phyloP scores from a whole-genome alignment of 495 filamentous ascomycete species.

The Penicillium ochrochloron region DNA sequence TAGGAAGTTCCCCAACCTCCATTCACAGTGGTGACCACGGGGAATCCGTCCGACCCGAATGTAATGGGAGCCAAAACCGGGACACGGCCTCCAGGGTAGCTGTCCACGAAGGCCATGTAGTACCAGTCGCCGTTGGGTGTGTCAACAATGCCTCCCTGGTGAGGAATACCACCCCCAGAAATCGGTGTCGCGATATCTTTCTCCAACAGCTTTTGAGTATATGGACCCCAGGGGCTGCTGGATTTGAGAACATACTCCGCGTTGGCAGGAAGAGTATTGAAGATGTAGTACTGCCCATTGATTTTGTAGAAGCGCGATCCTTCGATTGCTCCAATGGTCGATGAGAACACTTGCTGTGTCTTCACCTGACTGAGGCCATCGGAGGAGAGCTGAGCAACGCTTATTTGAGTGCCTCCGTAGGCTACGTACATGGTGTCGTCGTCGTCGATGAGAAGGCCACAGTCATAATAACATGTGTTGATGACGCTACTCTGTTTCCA shows the following conservation, averaged over 20 bases:
- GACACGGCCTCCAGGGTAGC: slow-evolving; percentile 59
- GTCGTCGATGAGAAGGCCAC: slow-evolving; percentile 57
- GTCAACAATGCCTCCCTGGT: slow-evolving; percentile 62
- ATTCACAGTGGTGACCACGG: slow-evolving; percentile 38
- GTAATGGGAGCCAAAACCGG: slow-evolving; percentile 60
- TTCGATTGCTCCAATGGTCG: slow-evolving; percentile 49
- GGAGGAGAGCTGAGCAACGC: slow-evolving; percentile 52
- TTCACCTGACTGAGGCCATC: slow-evolving; percentile 51
- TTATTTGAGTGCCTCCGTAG: slow-evolving; percentile 55
- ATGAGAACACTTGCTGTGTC: slow-evolving; percentile 47
- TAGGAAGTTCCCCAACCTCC: slow-evolving; percentile 53
- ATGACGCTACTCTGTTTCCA: slow-evolving; percentile 44
- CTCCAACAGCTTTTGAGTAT: slow-evolving; percentile 41
- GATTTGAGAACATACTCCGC: slow-evolving; percentile 54
- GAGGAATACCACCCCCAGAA: slow-evolving; percentile 46
- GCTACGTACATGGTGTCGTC: slow-evolving; percentile 62
- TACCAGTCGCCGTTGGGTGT: slow-evolving; percentile 59
- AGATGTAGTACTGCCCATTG: slow-evolving; percentile 59
- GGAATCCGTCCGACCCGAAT: slow-evolving; percentile 57
- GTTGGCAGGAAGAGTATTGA: slow-evolving; percentile 49
- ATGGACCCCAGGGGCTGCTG: slow-evolving; percentile 52
- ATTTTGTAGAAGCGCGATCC: slow-evolving; percentile 61
- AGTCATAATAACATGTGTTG: slow-evolving; percentile 61
- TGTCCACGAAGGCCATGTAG: slow-evolving; percentile 61
- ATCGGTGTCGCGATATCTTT: slow-evolving; percentile 42